phyloP scores from a whole-genome alignment of 106 monocot genomes.

The Allium fistulosum region DNA sequence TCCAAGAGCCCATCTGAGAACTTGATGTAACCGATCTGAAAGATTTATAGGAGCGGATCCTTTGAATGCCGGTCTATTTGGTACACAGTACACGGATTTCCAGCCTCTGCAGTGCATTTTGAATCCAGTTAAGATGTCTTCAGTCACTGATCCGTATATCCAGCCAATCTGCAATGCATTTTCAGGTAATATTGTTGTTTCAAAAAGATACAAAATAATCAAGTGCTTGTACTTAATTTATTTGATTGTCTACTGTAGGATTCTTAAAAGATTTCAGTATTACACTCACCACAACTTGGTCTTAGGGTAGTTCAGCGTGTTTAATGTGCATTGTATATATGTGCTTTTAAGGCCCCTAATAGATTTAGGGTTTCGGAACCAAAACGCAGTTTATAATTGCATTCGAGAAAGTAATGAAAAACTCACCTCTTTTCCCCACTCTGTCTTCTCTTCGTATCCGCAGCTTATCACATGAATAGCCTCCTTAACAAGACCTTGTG shows the following conservation, averaged over 20 bases:
- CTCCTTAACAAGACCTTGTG: conserved; percentile 54
- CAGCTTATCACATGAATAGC: conserved; percentile 91
- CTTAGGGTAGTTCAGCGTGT: no score
- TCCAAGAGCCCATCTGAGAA: conserved; percentile 90
- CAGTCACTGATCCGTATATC: conserved; percentile 93
- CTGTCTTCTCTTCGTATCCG: conserved; percentile 86
- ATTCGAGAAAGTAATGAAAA: no score
- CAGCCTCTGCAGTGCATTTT: conserved; percentile 98
- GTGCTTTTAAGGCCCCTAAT: not conserved
- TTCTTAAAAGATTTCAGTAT: not conserved
- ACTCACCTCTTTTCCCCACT: conserved; percentile 84
- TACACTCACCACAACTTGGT: not conserved
- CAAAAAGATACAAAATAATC: not conserved
- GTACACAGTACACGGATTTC: conserved; percentile 85
- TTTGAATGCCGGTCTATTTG: conserved; percentile 73
- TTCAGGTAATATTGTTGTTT: not conserved
- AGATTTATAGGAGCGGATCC: conserved; percentile 94
- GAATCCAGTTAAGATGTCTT: conserved; percentile 92
- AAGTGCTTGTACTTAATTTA: not conserved
- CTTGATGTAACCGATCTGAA: conserved; percentile 81
- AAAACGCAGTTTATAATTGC: not conserved
- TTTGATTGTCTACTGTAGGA: not conserved
- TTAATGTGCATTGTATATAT: not conserved
- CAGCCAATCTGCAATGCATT: conserved; percentile 65
- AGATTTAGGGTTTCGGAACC: not conserved